These are phyloP conservation scores for Brassica incana DNA, from an alignment of 345 rosid genomes.

Conservation along the genomic window DNA sequence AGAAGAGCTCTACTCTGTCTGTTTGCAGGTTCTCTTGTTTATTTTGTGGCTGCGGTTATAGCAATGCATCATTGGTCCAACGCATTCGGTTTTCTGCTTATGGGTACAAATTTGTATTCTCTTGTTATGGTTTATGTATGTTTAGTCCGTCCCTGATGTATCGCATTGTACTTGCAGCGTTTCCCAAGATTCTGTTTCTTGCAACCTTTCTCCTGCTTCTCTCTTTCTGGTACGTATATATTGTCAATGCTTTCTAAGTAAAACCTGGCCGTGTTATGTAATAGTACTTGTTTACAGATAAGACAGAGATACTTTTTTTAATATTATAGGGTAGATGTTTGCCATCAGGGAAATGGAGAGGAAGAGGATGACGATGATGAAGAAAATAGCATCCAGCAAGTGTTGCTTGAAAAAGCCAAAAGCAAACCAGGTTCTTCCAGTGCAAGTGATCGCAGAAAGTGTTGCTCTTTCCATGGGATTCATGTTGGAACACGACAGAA, in stretches of 20 bases:
- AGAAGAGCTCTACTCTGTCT: constrained; percentile 12
- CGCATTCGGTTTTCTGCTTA: constrained; percentile 38
- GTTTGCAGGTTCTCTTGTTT: constrained; percentile 35
- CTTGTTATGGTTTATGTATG: neutral
- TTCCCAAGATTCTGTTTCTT: constrained; percentile 54
- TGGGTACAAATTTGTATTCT: constrained; percentile 27
- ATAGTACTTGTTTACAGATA: neutral
- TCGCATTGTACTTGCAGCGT: constrained; percentile 47
- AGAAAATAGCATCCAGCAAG: constrained; percentile 45
- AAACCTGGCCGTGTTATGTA: neutral
- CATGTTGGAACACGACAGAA: constrained; percentile 63
- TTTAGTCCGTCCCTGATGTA: constrained; percentile 4
- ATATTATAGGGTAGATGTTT: constrained; percentile 70
- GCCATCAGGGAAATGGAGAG: constrained; percentile 67
- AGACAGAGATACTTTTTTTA: constrained; percentile 7
- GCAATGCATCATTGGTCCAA: constrained; percentile 47
- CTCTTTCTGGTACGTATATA: constrained; percentile 59
- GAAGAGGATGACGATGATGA: constrained; percentile 45
- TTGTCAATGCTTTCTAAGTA: neutral
- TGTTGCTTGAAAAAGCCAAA: constrained; percentile 46
- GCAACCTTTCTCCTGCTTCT: constrained; percentile 62
- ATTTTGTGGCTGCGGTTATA: constrained; percentile 36
- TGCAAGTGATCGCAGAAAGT: constrained; percentile 40
- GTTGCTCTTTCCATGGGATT: constrained; percentile 51
- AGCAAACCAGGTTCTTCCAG: constrained; percentile 41